Conservation (phyloP, 768 basidiomycete genomes). For the Auricularia heimuer region DNA sequence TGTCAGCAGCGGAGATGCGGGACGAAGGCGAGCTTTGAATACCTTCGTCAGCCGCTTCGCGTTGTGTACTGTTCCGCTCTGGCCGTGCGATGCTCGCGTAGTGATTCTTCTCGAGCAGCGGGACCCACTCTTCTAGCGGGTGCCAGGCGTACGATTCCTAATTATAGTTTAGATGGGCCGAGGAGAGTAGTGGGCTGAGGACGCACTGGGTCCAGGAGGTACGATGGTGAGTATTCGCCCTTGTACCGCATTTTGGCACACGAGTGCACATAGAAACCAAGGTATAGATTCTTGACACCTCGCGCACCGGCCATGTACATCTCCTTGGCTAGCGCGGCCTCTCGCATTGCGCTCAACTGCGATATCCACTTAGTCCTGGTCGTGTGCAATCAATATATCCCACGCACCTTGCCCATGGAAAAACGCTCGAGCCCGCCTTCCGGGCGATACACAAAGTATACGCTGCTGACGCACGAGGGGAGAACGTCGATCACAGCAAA, state of each 20-base stretch:
- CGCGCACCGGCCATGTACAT: conserved; percentile 59
- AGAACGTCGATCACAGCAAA: conserved; percentile 86
- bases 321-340: conserved; percentile 64
- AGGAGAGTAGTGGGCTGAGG: neutral
- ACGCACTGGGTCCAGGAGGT: conserved; percentile 73
- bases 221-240: conserved; percentile 84
- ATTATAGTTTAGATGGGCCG: neutral
- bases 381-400: neutral
- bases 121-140: conserved; percentile 48
- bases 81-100: conserved; percentile 63
- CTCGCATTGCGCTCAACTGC: conserved; percentile 78
- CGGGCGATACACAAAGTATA: conserved; percentile 74
- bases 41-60: neutral
- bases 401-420: conserved; percentile 67
- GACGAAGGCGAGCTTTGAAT: no score
- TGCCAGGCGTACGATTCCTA: conserved; percentile 77
- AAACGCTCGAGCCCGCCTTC: conserved; percentile 56
- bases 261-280: conserved; percentile 91
- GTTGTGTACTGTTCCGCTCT: conserved; percentile 18
- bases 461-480: conserved; percentile 70
- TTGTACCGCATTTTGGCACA: conserved; percentile 97
- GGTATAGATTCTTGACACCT: conserved; percentile 63
- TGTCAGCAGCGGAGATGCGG: no score
- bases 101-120: conserved; percentile 53
- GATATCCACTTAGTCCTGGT: neutral